These are phyloP conservation scores for Penicillium sp. DNA, from an alignment of 2,329 filamentous ascomycete species.

Conservation along the genomic window DNA sequence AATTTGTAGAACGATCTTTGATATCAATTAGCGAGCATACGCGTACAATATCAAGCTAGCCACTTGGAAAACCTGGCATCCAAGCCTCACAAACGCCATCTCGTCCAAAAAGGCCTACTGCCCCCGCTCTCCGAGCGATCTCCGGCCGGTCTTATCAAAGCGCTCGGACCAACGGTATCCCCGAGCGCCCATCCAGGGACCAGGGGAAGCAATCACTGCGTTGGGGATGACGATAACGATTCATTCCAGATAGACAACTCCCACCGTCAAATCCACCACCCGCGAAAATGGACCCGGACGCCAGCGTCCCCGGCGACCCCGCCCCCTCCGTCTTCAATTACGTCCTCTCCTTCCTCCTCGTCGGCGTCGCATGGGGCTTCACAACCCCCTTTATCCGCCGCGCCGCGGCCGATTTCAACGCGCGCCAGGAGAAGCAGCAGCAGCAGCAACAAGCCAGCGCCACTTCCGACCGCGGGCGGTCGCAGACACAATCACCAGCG, in stretches of 20 bases:
- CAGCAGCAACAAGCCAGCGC: constrained; percentile 7
- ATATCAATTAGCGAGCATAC: background rate
- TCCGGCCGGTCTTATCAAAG: background rate
- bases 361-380: constrained; percentile 89
- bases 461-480: constrained; percentile 6
- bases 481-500: constrained; percentile 5
- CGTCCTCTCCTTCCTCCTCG: constrained; percentile 83
- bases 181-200: background rate
- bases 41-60: background rate
- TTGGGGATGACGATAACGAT: no score
- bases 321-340: constrained; percentile 67
- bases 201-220: background rate
- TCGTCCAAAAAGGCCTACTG: background rate
- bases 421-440: constrained; percentile 47
- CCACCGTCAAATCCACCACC: background rate
- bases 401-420: constrained; percentile 75
- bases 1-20: no score
- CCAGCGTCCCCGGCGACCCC: constrained; percentile 22
- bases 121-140: background rate
- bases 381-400: constrained; percentile 90
- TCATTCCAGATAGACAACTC: background rate
- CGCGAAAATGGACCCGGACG: constrained; percentile 35
- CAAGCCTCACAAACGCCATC: background rate
- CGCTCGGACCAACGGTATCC: constrained; percentile 3
- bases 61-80: no score